Percentiles rank a stretch among this genome's conserved stretches.
These are phyloP conservation scores for Tagetes patula DNA, from an alignment of 129 eudicot species.

Conservation along the genomic window DNA sequence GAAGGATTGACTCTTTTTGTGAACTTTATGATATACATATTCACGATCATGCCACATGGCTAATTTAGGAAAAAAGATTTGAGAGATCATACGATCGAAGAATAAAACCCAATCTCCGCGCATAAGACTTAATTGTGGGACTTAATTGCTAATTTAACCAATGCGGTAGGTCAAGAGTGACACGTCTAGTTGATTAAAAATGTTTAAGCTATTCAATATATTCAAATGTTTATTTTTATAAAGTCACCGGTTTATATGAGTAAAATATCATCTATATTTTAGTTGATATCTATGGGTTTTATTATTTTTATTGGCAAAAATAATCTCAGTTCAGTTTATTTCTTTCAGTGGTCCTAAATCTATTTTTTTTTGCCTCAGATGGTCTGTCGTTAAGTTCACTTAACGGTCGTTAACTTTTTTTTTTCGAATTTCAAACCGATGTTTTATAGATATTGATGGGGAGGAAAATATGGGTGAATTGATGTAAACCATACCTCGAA, in stretches of 20 bases:
- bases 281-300: not conserved
- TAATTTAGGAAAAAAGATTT: conserved; percentile 16
- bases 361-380: no score
- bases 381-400: no score
- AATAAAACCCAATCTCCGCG: not conserved
- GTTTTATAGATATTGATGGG: no score
- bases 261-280: not conserved
- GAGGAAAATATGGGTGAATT: no score
- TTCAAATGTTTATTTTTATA: not conserved
- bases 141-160: conserved; percentile 6
- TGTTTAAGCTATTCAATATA: not conserved
- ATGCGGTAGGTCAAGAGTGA: conserved; percentile 23
- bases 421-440: no score
- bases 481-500: no score
- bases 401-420: no score
- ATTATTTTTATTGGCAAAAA: not conserved
- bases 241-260: not conserved
- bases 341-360: no score
- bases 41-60: conserved; percentile 36
- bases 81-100: not conserved
- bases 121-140: conserved; percentile 22
- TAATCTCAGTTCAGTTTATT: no score
- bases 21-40: conserved; percentile 23
- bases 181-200: not conserved
- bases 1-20: conserved; percentile 31